Base-by-base conservation (phyloP, 495 filamentous ascomycete genomes). In the Aspergillus ostianus region DNA sequence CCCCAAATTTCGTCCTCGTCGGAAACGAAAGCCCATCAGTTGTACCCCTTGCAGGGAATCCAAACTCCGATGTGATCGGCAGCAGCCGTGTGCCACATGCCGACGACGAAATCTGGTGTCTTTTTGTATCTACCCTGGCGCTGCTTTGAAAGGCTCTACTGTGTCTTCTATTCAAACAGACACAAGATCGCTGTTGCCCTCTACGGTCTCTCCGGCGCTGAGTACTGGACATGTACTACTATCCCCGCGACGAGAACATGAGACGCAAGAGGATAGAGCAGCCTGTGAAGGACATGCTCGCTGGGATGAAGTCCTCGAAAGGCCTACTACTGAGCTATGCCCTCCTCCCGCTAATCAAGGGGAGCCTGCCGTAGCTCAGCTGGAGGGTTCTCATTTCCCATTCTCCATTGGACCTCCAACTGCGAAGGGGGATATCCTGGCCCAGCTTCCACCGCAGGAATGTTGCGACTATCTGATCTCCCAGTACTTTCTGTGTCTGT, bases 11-110 rank as follows among this genome's bases (percentile, higher is more conserved):
- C 30, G 30, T 32, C 30, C 10, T 12, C 30, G 30, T 32, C 30
- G 46, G 46, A 21, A 6, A 12, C 53, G 53, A 10, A 44, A 55
- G 19, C 53, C 30, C 18, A 18, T 55, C 30, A 55, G 41, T 36
- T 55, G 53, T 20, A 18, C 41, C 9, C 53, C 53, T 3, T 55
- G 53, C 29, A 13, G 53, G 18, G 30, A 46, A 2, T 55, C 53
- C 36, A 55, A 55, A 36, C 41, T 55, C 17, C 29, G 32, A 10
- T 55, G 53, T 29, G 53, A 55, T 20, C 53, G 53, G 3, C 53
- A 46, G 13, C 20, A 21, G 2, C 53, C 53, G n/a, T 55, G 53
- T 26, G 29, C 18, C 3, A 19, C 53, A 5, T 55, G 32, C 21
- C 3, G n/a, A 2, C 53, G 32, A 19, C 32, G 53, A 32, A 29